These are phyloP conservation scores for Aurifilum marmelostoma DNA, from an alignment of 2,329 filamentous ascomycete genomes.

Conservation along the genomic window DNA sequence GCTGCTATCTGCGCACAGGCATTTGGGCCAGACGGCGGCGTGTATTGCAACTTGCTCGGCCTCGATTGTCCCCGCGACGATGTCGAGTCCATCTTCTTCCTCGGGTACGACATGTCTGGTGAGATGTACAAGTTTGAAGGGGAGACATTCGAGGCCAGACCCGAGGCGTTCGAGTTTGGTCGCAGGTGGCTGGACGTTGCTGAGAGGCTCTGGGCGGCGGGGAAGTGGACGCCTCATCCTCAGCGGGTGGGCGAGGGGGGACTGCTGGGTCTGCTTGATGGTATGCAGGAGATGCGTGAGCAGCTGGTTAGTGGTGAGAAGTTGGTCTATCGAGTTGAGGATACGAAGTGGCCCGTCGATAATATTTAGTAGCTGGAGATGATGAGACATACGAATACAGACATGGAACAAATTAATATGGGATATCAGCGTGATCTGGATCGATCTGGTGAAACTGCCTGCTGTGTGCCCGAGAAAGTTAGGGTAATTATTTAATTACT, in stretches of 20 bases:
- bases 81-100: slow-evolving; percentile 20
- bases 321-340: slow-evolving; percentile 24
- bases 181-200: slow-evolving; percentile 3
- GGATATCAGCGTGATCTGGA: too few relatives aligned
- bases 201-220: slow-evolving; percentile 16
- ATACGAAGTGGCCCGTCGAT: slow-evolving; percentile 15
- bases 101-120: slow-evolving; percentile 21
- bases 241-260: slow-evolving; percentile 5
- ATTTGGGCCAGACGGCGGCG: slow-evolving; percentile 11
- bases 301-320: slow-evolving; percentile 18
- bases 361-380: background rate
- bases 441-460: background rate
- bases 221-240: slow-evolving; percentile 20
- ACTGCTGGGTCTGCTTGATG: slow-evolving; percentile 11
- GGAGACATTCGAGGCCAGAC: background rate
- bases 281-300: slow-evolving; percentile 17
- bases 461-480: too few relatives aligned
- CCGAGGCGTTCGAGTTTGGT: slow-evolving; percentile 12
- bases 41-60: slow-evolving; percentile 22
- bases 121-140: slow-evolving; percentile 21
- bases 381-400: too few relatives aligned
- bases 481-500: too few relatives aligned
- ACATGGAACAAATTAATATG: too few relatives aligned
- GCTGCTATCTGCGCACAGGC: slow-evolving; percentile 17
- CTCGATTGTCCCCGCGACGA: slow-evolving; percentile 16